Evolutionary conservation across 306 rosid species (phyloP), one percentile per base, ranked within the genome.

Genomic region (Cucurbita ficifolia): DNA sequence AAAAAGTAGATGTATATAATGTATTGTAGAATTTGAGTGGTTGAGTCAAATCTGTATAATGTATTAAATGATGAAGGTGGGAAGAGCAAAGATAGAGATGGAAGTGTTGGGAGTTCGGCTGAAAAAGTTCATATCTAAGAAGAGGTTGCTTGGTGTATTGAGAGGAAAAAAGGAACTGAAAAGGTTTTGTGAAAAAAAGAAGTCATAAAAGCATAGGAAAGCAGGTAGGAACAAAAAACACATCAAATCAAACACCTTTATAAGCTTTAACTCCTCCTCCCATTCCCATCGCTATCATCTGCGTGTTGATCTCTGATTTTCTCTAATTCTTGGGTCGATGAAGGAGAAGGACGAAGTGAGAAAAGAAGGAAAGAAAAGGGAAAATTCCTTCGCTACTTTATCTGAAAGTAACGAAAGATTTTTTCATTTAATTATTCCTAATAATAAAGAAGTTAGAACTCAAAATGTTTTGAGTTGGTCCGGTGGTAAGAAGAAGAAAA

Each of bases 201-300:
- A 86, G 88, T 42, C 57, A 75, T 70, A 75, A 78, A 40, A 64
- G 29, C 50, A 10, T 8, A 64, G 52, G 8, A 42, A 65, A 63
- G 70, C 6, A 40, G 35, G 80, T 80, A 78, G 72, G 40, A 88
- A 87, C 96, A 87, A 87, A 87, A 50, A n/a, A 76, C 73, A 73
- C 17, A 85, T 86, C 91, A 83, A 82, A 89, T 91, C 96, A 39
- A 60, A 17, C 8, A 81, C 91, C 86, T 87, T 85, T 85, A 67
- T 48, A 53, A 46, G 58, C 33, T 76, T 74, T 84, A 38, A 64
- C 71, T 48, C 61, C 35, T 10, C 46, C 8, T 64, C 38, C 60
- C 53, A 40, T 46, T 50, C 60, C 29, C 12, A 12, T 48, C 43
- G 5, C 13, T 56, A 10, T 12, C 39, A 13, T 22, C 38, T 40